Percentiles rank a stretch among this genome's conserved stretches.
Evolutionary conservation across 106 monocot genomes (phyloP).

Genomic region (Dioscorea alata): DNA sequence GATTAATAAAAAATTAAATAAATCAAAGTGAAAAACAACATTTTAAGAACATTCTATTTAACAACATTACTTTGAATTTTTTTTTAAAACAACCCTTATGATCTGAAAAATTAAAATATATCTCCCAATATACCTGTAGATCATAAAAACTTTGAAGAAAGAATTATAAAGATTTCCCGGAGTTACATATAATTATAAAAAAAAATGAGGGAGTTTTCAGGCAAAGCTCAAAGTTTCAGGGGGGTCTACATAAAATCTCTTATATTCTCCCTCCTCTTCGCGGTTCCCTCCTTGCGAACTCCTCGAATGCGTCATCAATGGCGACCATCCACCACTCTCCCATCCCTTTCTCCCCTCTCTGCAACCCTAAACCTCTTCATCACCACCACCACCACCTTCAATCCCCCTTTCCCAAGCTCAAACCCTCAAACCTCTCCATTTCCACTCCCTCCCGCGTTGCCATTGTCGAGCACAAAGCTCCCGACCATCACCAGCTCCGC

Average conservation of each 20-base stretch:
- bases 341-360: neutral
- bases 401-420: neutral
- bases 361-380: neutral
- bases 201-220: neutral
- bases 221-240: neutral
- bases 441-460: neutral
- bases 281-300: neutral
- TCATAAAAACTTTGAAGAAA: too few species aligned
- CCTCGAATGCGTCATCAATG: neutral
- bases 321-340: neutral
- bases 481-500: constrained; percentile 2
- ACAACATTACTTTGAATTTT: too few species aligned
- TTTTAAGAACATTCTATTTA: too few species aligned
- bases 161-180: too few species aligned
- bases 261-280: neutral
- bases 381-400: neutral
- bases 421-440: neutral
- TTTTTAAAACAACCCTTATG: too few species aligned
- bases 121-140: too few species aligned
- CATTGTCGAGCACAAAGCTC: neutral
- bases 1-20: too few species aligned
- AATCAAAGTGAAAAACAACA: too few species aligned
- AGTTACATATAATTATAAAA: too few species aligned
- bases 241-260: neutral
- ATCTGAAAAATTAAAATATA: neutral